Percentiles rank a stretch among this genome's conserved stretches.
phyloP scores from a whole-genome alignment of 495 filamentous ascomycete species.

The Pseudotulostoma volvatum region DNA sequence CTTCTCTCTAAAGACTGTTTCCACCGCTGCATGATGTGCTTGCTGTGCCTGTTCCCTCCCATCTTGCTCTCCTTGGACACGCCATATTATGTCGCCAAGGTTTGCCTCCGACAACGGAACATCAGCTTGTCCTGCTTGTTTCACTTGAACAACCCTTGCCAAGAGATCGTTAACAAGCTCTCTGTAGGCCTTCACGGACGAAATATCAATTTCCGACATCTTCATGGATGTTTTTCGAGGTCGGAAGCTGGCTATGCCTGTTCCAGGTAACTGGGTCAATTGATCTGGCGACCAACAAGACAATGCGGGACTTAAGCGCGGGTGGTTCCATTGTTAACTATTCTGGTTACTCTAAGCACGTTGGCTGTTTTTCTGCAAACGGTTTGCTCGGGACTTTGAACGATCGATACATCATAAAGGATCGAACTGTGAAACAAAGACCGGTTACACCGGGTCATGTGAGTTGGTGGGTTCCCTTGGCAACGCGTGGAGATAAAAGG shows the following conservation, averaged over 20 bases:
- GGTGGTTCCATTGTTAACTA: too few species aligned
- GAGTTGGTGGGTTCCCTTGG: too few species aligned
- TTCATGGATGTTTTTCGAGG: not conserved
- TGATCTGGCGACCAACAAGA: too few species aligned
- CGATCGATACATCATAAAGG: too few species aligned
- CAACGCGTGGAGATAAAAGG: too few species aligned
- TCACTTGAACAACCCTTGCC: slow-evolving; percentile 43
- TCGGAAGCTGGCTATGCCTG: too few species aligned
- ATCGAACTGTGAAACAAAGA: too few species aligned
- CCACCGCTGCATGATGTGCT: slow-evolving; percentile 44
- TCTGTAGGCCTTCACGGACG: slow-evolving; percentile 39
- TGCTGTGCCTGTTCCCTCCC: slow-evolving; percentile 20
- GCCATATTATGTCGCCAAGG: slow-evolving; percentile 26
- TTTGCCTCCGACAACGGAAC: slow-evolving; percentile 50
- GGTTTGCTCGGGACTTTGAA: too few species aligned
- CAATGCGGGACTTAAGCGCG: too few species aligned
- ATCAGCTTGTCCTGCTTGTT: slow-evolving; percentile 52
- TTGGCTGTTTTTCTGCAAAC: too few species aligned
- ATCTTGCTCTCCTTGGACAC: slow-evolving; percentile 16
- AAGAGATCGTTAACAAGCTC: slow-evolving; percentile 45
- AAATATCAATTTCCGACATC: slow-evolving; percentile 37
- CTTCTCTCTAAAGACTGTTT: slow-evolving; percentile 59
- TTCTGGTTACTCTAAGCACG: too few species aligned
- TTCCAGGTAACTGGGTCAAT: not conserved
- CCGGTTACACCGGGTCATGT: too few species aligned